These are phyloP conservation scores for Phaeoacremonium minimum DNA, from an alignment of 2,329 filamentous ascomycete species.

Conservation along the genomic window DNA sequence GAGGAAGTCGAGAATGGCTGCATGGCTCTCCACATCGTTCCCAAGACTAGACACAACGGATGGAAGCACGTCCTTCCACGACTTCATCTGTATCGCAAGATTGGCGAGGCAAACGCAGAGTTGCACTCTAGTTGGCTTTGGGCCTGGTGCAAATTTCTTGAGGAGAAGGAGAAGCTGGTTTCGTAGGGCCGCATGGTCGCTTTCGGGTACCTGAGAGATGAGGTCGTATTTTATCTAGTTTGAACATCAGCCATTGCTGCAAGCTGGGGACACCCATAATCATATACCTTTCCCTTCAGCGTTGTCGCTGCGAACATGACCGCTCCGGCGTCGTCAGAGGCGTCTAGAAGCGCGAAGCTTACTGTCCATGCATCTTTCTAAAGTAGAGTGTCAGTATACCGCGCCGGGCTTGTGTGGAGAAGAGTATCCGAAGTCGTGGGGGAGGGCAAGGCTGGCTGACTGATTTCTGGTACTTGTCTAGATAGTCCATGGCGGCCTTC, in stretches of 20 bases:
- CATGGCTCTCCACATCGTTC: constrained; percentile 70
- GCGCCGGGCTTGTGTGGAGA: no score
- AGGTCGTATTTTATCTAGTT: constrained; percentile 92
- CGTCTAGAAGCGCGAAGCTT: constrained; percentile 82
- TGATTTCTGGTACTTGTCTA: constrained; percentile 97
- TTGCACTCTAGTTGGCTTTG: constrained; percentile 82
- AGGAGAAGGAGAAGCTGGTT: constrained; percentile 80
- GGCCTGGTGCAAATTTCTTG: constrained; percentile 75
- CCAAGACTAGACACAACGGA: constrained; percentile 77
- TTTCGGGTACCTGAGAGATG: constrained; percentile 72
- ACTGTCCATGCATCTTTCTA: constrained; percentile 89
- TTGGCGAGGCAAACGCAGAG: constrained; percentile 93
- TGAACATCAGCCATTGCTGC: constrained; percentile 7
- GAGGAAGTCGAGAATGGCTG: constrained; percentile 91
- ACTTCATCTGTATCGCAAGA: constrained; percentile 91
- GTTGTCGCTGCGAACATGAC: constrained; percentile 96
- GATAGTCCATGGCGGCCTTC: constrained; percentile 77
- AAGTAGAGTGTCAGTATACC: constrained; percentile 17
- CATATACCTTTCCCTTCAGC: constrained; percentile 86
- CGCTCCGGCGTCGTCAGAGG: constrained; percentile 74
- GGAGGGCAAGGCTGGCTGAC: constrained; percentile 47
- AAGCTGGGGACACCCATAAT: constrained; percentile 6
- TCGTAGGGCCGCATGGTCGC: constrained; percentile 72
- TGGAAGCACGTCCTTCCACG: constrained; percentile 89
- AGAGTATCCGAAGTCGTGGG: no score